These are phyloP conservation scores for Pichia sp. DNA, from an alignment of 1,139 yeast genomes.

Conservation along the genomic window DNA sequence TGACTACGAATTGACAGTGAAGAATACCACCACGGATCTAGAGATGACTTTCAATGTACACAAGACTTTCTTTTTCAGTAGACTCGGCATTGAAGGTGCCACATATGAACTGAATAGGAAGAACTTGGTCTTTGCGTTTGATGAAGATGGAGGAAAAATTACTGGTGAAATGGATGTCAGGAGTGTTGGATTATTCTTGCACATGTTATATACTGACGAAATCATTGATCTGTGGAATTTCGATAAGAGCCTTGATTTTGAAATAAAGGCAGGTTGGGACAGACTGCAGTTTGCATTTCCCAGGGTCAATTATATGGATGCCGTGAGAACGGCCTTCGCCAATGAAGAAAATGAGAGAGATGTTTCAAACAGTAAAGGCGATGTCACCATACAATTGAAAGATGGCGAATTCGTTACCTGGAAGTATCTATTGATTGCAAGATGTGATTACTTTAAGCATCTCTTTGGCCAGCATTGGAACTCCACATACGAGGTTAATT, in stretches of 20 bases:
- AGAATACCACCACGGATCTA: slow-evolving; percentile 13
- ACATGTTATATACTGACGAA: slow-evolving; percentile 43
- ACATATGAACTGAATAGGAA: slow-evolving; percentile 8
- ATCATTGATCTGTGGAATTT: slow-evolving; percentile 33
- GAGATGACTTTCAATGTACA: slow-evolving; percentile 18
- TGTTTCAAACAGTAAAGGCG: slow-evolving; percentile 6
- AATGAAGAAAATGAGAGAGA: not conserved
- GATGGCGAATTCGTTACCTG: slow-evolving; percentile 39
- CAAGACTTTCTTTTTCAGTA: slow-evolving; percentile 13
- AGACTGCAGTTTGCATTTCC: slow-evolving; percentile 10
- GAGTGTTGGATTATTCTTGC: slow-evolving; percentile 31
- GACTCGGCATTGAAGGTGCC: slow-evolving; percentile 9
- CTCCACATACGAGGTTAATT: slow-evolving; percentile 20
- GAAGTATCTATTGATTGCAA: slow-evolving; percentile 42
- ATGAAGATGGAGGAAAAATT: slow-evolving; percentile 8
- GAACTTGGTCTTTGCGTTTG: slow-evolving; percentile 10
- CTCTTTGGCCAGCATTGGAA: slow-evolving; percentile 53
- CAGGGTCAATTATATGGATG: not conserved
- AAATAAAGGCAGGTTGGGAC: slow-evolving; percentile 10
- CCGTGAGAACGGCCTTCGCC: not conserved
- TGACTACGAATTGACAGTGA: slow-evolving; percentile 22
- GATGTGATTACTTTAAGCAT: slow-evolving; percentile 63
- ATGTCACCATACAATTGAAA: slow-evolving; percentile 27
- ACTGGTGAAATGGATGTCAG: slow-evolving; percentile 21
- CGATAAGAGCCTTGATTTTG: slow-evolving; percentile 7